Percentiles rank a stretch among this genome's conserved stretches.
phyloP scores from a whole-genome alignment of 805 yeast species.

The Brettanomyces anomalus region DNA sequence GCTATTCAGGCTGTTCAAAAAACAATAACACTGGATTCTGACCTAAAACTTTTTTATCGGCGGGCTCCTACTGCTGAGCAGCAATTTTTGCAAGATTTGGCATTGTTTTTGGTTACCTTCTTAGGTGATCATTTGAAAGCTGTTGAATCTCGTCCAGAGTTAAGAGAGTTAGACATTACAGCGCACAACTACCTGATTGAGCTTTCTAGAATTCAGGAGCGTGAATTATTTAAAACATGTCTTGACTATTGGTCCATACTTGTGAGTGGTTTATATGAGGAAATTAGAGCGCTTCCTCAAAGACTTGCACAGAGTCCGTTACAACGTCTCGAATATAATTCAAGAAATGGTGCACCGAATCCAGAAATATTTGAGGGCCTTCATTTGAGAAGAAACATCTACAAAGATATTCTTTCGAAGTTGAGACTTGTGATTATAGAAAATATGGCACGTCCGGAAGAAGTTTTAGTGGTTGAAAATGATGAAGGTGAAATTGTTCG shows the following conservation, averaged over 20 bases:
- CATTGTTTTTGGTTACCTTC: constrained; percentile 85
- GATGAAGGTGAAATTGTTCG: constrained; percentile 99
- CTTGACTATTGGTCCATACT: constrained; percentile 90
- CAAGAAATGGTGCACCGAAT: constrained; percentile 72
- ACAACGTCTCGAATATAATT: constrained; percentile 50
- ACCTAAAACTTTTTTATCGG: constrained; percentile 63
- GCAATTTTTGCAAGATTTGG: constrained; percentile 89
- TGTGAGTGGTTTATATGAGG: constrained; percentile 75
- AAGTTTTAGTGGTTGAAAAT: constrained; percentile 91
- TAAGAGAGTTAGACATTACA: constrained; percentile 51
- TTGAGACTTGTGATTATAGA: constrained; percentile 91
- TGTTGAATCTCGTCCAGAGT: constrained; percentile 44
- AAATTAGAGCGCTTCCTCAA: constrained; percentile 72
- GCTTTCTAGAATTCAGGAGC: constrained; percentile 83
- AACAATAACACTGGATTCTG: constrained; percentile 65
- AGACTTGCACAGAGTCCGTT: constrained; percentile 60
- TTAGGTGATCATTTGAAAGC: constrained; percentile 62
- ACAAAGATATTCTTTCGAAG: constrained; percentile 68
- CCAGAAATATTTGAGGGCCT: constrained; percentile 69
- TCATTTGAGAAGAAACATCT: constrained; percentile 81
- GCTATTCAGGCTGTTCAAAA: constrained; percentile 60
- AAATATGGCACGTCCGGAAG: constrained; percentile 98
- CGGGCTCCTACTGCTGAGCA: constrained; percentile 78
- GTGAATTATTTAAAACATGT: constrained; percentile 92
- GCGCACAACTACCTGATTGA: constrained; percentile 78